Base-by-base conservation (phyloP, 805 yeast species). In the Lachancea thermotolerans region DNA sequence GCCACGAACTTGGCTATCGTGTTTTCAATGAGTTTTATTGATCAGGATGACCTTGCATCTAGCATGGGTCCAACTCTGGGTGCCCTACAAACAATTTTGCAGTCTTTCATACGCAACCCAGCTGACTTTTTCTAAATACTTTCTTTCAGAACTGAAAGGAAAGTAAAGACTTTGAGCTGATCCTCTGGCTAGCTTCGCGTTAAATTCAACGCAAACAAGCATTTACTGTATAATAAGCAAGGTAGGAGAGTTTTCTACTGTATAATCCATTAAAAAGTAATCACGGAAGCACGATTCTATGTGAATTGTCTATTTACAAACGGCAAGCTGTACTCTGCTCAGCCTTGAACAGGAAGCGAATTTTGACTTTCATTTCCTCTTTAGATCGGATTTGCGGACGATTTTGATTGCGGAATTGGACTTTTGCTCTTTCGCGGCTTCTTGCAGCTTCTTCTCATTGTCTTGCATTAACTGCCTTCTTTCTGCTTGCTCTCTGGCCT, bases 1-100 rank as follows among this genome's bases (percentile, higher is more conserved):
- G 78, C 95, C 2, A 81, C 88, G 1, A 91, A 91, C 59, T 67
- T 91, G 57, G 95, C 96, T 4, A 91, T 95, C 45, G 96, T 91
- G 6, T 83, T 91, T 56, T 73, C 82, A 4, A 79, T 79, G 80
- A 76, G 81, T 63, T 75, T 78, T 53, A 62, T 78, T 52, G 65
- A 69, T 51, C 72, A 68, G 53, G 74, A 68, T 33, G 67, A 65
- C 48, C 52, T 70, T 30, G 71, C 71, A 12, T 56, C 56, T 14
- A 67, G 72, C 38, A 75, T 74, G 67, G 75, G 79, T 12, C 63
- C 75, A 10, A 74, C 72, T 25, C 60, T 78, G 52, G 78, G 80
- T 17, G 73, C 77, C 3, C 66, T 78, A 58, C 83, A 79, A 63
- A 66, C 68, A 18, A 68, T 78, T 41, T 60, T 79, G 42, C 75